Conservation (phyloP, 1,139 yeast species). For the Taphrina populina region DNA sequence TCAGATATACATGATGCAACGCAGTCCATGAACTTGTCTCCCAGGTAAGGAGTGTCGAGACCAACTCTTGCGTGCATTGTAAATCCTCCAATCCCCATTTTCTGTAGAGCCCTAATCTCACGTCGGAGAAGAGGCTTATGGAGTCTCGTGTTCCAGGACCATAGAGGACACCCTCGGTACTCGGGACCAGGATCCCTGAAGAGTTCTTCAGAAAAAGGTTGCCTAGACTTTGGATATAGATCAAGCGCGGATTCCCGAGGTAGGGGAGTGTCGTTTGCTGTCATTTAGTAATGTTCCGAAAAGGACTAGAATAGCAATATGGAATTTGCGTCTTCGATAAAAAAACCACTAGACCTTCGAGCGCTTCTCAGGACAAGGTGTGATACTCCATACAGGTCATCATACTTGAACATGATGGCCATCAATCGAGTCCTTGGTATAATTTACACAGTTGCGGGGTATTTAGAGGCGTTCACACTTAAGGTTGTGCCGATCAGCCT, state of each 20-base stretch:
- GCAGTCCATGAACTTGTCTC: conserved; percentile 20
- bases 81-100: conserved; percentile 31
- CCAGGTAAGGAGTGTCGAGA: conserved; percentile 26
- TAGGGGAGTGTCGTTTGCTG: neutral
- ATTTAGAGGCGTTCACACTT: too few species aligned
- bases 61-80: conserved; percentile 33
- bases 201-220: neutral
- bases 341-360: too few species aligned
- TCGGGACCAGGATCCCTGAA: conserved; percentile 19
- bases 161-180: conserved; percentile 28
- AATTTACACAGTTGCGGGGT: too few species aligned
- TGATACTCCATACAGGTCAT: too few species aligned
- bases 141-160: conserved; percentile 30
- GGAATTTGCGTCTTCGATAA: too few species aligned
- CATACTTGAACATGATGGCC: too few species aligned
- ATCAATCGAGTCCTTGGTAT: too few species aligned
- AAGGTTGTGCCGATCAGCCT: too few species aligned
- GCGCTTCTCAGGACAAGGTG: too few species aligned
- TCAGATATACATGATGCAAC: conserved; percentile 22
- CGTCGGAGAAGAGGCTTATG: conserved; percentile 25
- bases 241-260: conserved; percentile 13
- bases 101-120: conserved; percentile 21
- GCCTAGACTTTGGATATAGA: conserved; percentile 15
- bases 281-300: too few species aligned
- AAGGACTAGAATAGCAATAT: too few species aligned